Evolutionary conservation across 2,329 filamentous ascomycete species (phyloP), one percentile per base, ranked within the genome.

Genomic region (Stachybotrys chartarum): DNA sequence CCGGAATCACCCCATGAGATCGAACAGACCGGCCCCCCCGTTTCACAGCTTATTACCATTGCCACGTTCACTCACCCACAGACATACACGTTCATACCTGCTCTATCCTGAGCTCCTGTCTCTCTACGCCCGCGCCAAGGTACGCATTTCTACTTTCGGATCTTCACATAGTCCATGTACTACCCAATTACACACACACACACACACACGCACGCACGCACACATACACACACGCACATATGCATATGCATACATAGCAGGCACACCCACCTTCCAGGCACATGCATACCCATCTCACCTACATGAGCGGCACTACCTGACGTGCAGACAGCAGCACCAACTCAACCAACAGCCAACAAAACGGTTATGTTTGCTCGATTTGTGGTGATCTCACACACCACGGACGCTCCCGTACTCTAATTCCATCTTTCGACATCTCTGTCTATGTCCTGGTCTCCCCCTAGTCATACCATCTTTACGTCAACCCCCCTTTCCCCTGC

Each of bases 401-500:
- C 35, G 35, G 35, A 42, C 14, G 5, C 2, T 42, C 35, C 35
- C 35, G 35, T 42, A 42, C 35, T 50, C 24, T 31, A 16, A 30
- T 30, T 50, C 50, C 30, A 32, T 51, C 50, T 42, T n/a, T 51
- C 5, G 30, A 51, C 50, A n/a, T 35, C 31, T 32, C 48, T 31
- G 16, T 32, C 50, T 51, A 35, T 42, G 16, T 17, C 45, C 45
- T 17, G 7, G 45, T 8, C 45, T 47, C 45, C 45, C 45, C 45
- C 18, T n/a, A 47, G 45, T n/a, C 63, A 60, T 62, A 60, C 57
- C 59, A 54, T 53, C 59, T 63, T 56, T 63, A 62, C 58, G 52
- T 57, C 52, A 60, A 65, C 62, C 60, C 63, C 58, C 62, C 55
- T 58, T 62, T 57, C 61, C 64, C 59, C 55, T 60, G 58, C 59